Evolutionary conservation across 176 grass and related monocot species (phyloP), one percentile per base, ranked within the genome.

Genomic region (Bolboschoenus planiculmis): DNA sequence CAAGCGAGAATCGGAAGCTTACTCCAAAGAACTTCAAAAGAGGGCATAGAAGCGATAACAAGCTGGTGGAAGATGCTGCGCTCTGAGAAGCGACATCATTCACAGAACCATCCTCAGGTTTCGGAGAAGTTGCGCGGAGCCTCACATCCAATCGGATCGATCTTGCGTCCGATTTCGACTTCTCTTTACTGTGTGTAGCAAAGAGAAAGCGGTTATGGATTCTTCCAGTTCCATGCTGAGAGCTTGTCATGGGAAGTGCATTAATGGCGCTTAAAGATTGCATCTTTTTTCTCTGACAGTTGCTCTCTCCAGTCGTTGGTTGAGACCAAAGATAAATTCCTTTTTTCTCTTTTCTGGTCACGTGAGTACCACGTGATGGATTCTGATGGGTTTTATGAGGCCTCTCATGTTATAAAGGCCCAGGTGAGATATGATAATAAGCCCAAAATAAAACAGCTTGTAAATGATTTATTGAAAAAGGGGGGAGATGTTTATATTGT

Each of bases 21-120:
- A 98, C 92, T 43, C 90, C 90, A 9, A 98, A 72, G 50, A 98
- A 82, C 48, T 90, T 98, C 76, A 98, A 90, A 56, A 98, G 95
- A 42, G 90, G 95, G 50, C 95, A 97, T 33, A 97, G 88, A 30
- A 92, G 57, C 3, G 95, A 97, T 78, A 94, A 13, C 78, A 98
- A 82, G 67, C 87, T 97, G 78, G 57, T 29, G 37, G 79, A 44
- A 44, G 46, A 56, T 24, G 79, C 26, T 29, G 57, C 35, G 23
- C 56, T 81, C 79, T 81, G 79, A 81, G 79, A 61, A 31, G 56
- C n/a, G n/a, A 64, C 56, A 63, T 62, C 36, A 63, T 81, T 63
- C 46, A 16, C 37, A 63, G 78, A 35, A 74, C 66, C 85, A 73
- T 68, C 60, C 50, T 86, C 85, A 48, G 60, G 23, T 81, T 60